phyloP scores from a whole-genome alignment of 345 rosid species.

The Microcos paniculata region DNA sequence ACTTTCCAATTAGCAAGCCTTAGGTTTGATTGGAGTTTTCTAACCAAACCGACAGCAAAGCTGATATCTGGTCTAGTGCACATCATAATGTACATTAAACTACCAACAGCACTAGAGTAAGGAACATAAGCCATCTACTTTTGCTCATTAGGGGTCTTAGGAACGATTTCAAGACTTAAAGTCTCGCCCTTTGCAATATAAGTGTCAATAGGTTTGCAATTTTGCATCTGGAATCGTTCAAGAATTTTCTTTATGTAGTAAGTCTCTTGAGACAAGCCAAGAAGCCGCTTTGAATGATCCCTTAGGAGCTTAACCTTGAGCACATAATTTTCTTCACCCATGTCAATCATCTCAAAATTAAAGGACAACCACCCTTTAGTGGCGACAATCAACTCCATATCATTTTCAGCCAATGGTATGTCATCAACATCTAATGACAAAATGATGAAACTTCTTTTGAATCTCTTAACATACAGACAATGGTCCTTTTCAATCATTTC shows the following conservation, averaged over 20 bases:
- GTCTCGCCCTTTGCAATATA: background rate
- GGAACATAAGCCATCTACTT: background rate
- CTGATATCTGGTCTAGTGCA: background rate
- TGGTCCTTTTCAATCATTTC: slow-evolving; percentile 6
- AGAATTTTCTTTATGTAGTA: slow-evolving; percentile 6
- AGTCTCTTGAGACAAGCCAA: background rate
- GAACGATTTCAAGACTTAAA: background rate
- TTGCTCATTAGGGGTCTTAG: background rate
- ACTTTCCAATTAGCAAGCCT: background rate
- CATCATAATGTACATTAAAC: slow-evolving; percentile 8
- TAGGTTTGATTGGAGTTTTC: background rate
- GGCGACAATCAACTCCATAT: background rate
- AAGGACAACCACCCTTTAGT: slow-evolving; percentile 8
- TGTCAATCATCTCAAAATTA: background rate
- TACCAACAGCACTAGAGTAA: background rate
- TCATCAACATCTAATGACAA: background rate
- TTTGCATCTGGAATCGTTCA: background rate
- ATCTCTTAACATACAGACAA: slow-evolving; percentile 5
- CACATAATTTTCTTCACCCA: no score
- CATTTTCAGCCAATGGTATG: no score
- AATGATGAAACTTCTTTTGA: background rate
- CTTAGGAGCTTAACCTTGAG: background rate
- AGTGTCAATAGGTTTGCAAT: slow-evolving; percentile 6
- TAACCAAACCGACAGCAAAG: background rate
- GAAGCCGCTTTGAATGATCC: background rate